phyloP scores from a whole-genome alignment of 2,329 filamentous ascomycete species.

The Ceratocystis lukuohia region DNA sequence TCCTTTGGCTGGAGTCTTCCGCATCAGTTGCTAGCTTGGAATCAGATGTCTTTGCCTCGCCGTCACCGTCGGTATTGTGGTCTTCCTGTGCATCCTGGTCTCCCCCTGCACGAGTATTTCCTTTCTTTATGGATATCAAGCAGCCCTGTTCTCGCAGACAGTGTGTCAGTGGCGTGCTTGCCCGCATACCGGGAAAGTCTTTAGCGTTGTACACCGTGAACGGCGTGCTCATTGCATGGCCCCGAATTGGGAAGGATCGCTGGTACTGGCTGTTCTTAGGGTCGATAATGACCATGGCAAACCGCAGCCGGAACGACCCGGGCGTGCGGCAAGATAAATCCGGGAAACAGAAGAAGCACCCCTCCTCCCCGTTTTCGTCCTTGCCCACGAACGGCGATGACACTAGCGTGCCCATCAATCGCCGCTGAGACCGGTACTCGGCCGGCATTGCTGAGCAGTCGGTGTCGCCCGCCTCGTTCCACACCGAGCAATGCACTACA shows the following conservation, averaged over 20 bases:
- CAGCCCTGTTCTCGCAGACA: constrained; percentile 66
- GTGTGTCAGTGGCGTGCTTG: constrained; percentile 61
- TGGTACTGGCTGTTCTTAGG: constrained; percentile 28
- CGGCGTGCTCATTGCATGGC: constrained; percentile 47
- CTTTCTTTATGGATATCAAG: constrained; percentile 76
- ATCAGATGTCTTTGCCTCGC: neutral
- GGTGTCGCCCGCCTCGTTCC: constrained; percentile 51
- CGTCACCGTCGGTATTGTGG: neutral
- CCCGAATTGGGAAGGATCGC: constrained; percentile 39
- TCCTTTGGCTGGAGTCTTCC: neutral
- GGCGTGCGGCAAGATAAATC: constrained; percentile 69
- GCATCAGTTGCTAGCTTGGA: neutral
- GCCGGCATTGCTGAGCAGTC: constrained; percentile 61
- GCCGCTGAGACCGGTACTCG: constrained; percentile 57
- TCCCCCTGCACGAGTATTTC: constrained; percentile 48
- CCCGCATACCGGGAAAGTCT: constrained; percentile 73
- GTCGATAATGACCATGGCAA: constrained; percentile 60
- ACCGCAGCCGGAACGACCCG: constrained; percentile 60
- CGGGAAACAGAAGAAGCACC: constrained; percentile 76
- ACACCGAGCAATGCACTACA: constrained; percentile 65
- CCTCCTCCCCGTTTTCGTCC: constrained; percentile 59
- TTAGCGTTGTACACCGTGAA: constrained; percentile 75
- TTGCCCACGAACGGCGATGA: constrained; percentile 62
- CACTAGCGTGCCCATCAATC: constrained; percentile 68
- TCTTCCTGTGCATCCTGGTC: constrained; percentile 34